Evolutionary conservation across 2,329 filamentous ascomycete species (phyloP).

Genomic region (Coccinonectria pachysandricola): DNA sequence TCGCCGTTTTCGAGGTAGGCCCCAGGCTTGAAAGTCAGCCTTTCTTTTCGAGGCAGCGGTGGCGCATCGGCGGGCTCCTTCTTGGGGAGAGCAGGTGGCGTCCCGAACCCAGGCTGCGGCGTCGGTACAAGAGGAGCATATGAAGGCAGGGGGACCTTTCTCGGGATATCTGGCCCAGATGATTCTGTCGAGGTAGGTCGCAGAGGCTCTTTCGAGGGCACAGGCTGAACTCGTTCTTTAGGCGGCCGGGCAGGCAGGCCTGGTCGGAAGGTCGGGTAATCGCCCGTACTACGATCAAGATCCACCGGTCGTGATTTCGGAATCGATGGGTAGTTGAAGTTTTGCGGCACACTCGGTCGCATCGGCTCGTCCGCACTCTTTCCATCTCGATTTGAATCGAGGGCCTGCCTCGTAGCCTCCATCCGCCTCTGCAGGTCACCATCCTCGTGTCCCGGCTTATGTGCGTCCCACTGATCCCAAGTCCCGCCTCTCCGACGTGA

Average conservation of each 20-base stretch:
- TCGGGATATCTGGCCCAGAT: conserved; percentile 17
- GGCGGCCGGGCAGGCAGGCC: conserved; percentile 25
- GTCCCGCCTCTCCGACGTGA: conserved; percentile 36
- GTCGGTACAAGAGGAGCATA: conserved; percentile 14
- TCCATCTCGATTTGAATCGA: conserved; percentile 28
- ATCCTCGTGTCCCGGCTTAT: conserved; percentile 23
- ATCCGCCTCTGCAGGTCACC: conserved; percentile 40
- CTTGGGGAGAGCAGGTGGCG: conserved; percentile 14
- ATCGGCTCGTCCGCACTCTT: conserved; percentile 14
- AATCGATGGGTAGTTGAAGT: conserved; percentile 49
- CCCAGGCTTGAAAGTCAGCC: conserved; percentile 61
- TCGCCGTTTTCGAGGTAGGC: conserved; percentile 85
- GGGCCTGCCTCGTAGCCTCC: conserved; percentile 38
- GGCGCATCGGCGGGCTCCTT: conserved; percentile 19
- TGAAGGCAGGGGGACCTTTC: conserved; percentile 18
- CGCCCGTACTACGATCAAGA: conserved; percentile 33
- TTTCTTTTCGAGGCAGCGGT: conserved; percentile 35
- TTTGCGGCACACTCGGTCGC: conserved; percentile 18
- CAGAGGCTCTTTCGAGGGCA: conserved; percentile 16
- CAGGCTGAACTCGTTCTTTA: conserved; percentile 15
- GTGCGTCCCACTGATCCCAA: conserved; percentile 32
- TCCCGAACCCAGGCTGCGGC: too few species aligned
- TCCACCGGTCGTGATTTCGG: conserved; percentile 38
- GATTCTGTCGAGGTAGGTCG: conserved; percentile 2
- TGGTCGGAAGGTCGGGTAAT: too few species aligned